Evolutionary conservation across 441 rosid genomes (phyloP).

Genomic region (Theobroma grandiflorum): DNA sequence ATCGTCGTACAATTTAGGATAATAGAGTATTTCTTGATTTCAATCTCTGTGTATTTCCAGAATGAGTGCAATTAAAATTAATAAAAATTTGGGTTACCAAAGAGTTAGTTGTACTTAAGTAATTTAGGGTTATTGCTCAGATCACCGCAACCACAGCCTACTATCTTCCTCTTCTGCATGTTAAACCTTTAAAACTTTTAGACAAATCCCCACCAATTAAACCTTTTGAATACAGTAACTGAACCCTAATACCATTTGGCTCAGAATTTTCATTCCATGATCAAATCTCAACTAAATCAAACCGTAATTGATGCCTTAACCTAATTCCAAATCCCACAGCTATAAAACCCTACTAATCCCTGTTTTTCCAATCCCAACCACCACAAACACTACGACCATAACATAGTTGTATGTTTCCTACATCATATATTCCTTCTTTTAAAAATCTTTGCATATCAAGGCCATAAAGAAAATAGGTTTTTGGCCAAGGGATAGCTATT

Average conservation of each 20-base stretch:
- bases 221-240: constrained; percentile 2
- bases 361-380: neutral
- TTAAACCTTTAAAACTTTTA: constrained; percentile 1
- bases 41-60: neutral
- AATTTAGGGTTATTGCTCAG: constrained; percentile 13
- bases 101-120: neutral
- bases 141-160: constrained; percentile 3
- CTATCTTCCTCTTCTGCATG: neutral
- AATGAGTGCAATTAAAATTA: neutral
- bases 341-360: neutral
- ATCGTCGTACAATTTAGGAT: neutral
- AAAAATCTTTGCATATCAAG: neutral
- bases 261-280: neutral
- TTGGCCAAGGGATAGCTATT: neutral
- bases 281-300: neutral
- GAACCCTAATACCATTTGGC: neutral
- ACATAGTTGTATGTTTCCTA: neutral
- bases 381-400: neutral
- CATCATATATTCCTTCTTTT: neutral
- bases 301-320: neutral
- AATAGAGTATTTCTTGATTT: constrained; percentile 5
- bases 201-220: neutral
- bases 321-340: neutral
- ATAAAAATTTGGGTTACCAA: neutral
- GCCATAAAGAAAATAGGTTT: neutral